Percentiles rank a stretch among this genome's conserved stretches.
Evolutionary conservation across 768 basidiomycete species (phyloP).

Genomic region (Leccinum variicolor): DNA sequence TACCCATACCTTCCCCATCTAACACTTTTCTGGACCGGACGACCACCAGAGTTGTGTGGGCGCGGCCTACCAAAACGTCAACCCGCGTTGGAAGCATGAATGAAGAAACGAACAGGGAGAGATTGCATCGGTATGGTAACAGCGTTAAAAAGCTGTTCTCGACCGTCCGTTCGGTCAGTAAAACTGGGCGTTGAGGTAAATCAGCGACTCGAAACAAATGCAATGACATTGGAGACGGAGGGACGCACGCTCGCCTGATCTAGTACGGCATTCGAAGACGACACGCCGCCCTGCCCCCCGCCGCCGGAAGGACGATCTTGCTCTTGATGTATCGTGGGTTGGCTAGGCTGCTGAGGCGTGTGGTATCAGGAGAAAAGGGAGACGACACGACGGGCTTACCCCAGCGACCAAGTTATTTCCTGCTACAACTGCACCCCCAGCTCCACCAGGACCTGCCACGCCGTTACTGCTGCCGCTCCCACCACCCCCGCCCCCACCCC

Average conservation of each 20-base stretch:
- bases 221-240: too few species aligned
- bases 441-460: not conserved
- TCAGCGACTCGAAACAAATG: not conserved
- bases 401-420: constrained; percentile 23
- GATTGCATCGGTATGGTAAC: constrained; percentile 4
- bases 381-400: constrained; percentile 13
- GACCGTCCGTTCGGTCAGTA: constrained; percentile 15
- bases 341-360: constrained; percentile 18
- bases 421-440: not conserved
- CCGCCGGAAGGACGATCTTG: constrained; percentile 19
- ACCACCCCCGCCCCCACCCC: not conserved
- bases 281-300: constrained; percentile 14
- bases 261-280: constrained; percentile 22
- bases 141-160: constrained; percentile 2
- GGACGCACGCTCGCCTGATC: constrained; percentile 19
- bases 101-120: not conserved
- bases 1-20: not conserved
- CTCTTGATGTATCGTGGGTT: constrained; percentile 23
- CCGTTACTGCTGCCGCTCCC: not conserved
- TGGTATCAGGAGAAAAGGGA: not conserved
- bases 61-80: not conserved
- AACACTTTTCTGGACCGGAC: not conserved
- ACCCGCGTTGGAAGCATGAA: not conserved
- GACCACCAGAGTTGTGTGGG: not conserved
- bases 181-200: constrained; percentile 10